Evolutionary conservation across 106 monocot species (phyloP).

Genomic region (Alisma plantagoaquatica): DNA sequence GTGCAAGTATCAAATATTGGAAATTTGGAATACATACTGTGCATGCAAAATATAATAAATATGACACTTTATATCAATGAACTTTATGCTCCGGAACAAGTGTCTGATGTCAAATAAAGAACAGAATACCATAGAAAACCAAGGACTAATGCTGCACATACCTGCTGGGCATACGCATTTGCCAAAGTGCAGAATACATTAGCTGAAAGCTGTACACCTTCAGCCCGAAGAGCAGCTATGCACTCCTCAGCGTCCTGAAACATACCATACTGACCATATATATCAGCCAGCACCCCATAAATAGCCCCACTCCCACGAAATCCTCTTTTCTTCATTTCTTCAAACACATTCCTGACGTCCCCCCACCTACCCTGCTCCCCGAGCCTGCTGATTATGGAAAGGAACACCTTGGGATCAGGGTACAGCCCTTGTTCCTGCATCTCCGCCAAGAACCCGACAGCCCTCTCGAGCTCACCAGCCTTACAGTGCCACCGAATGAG

Average conservation of each 20-base stretch:
- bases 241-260: conserved; percentile 49
- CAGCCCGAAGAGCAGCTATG: conserved; percentile 49
- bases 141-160: too few species aligned
- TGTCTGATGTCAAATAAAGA: too few species aligned
- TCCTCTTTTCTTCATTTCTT: conserved; percentile 43
- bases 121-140: too few species aligned
- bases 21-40: too few species aligned
- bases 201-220: conserved; percentile 52
- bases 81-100: too few species aligned
- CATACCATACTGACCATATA: conserved; percentile 78
- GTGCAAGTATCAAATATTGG: too few species aligned
- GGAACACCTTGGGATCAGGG: conserved; percentile 65
- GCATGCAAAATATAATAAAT: too few species aligned
- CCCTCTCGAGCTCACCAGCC: conserved; percentile 40
- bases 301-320: conserved; percentile 40
- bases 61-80: too few species aligned
- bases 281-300: conserved; percentile 64
- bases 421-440: conserved; percentile 76
- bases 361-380: conserved; percentile 75
- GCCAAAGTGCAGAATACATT: conserved; percentile 61
- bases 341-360: conserved; percentile 45
- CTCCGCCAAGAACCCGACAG: conserved; percentile 30
- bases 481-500: conserved; percentile 57
- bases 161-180: conserved; percentile 89
- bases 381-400: conserved; percentile 39